Base-by-base conservation (phyloP, 768 basidiomycete genomes). In the Asterophora parasitica region DNA sequence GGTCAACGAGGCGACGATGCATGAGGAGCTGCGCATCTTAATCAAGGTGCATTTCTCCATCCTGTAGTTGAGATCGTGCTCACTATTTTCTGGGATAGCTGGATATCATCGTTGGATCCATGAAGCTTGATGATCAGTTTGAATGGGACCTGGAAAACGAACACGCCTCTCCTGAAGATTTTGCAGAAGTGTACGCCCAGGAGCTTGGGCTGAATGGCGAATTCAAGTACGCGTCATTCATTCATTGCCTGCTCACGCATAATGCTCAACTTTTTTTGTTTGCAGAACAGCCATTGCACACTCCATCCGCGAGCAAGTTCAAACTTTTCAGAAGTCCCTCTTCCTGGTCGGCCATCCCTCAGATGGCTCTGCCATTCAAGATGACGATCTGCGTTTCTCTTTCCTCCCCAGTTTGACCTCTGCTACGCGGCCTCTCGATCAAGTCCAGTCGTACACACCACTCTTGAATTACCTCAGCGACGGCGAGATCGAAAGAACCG, bases 71-170 rank as follows among this genome's bases (percentile, higher is more conserved):
- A 32, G 34, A 47, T 51, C 42, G 37, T 26, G 38, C 42, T 52
- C 45, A 46, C 23, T 49, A 33, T 46, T 27, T 41, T 28, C 11
- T 44, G 13, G 26, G 13, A n/a, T 60, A 97, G 93, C 79, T 99
- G 52, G 95, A 98, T 66, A 92, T 98, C 66, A 90, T 92, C 46
- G 85, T 94, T 46, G 95, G 92, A 17, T 82, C 85, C 6, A 81
- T 93, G 71, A 93, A 94, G 65, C 77, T 99, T 17, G 88, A 92
- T 47, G 96, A 99, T 66, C 88, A 93, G 60, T 95, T 98, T 60
- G 96, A 98, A 63, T 99, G 96, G 96, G 95, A 99, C 64, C 66
- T 97, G 31, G 85, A 85, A 56, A 92, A 88, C 47, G 67, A 72
- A 16, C 74, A 77, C 38, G 85, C 89, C 3, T 86, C 85, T 0